Base-by-base conservation (phyloP, 225 moss, liverwort and hornwort species). In the Thuidium tamariscinum region DNA sequence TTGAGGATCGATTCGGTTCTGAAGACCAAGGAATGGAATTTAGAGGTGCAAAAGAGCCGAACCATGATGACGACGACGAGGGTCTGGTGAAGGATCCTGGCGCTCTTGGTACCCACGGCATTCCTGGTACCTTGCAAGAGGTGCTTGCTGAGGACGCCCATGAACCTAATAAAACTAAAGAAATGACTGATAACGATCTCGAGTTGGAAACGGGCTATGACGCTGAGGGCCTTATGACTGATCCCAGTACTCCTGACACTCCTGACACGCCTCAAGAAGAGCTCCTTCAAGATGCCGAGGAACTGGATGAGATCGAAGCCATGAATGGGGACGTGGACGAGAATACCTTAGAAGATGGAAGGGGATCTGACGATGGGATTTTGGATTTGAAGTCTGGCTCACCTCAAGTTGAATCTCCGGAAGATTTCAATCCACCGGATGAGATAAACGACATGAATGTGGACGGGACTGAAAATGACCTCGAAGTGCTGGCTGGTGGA, bases 231-330 rank as follows among this genome's bases (percentile, higher is more conserved):
- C 80, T 80, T 25, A 65, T 49, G 86, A 57, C 79, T 21, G 82
- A 87, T 63, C 89, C 84, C 73, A 44, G 71, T 64, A 89, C 72
- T 54, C 88, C 84, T 84, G 63, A 81, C 60, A 83, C 79, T 79
- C 84, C 79, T 79, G 63, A 52, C 70, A 79, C 77, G 59, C 83
- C 86, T 80, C 46, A 82, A 89, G 89, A 89, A 57, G 77, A 87
- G 42, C 13, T 77, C 16, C 77, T 51, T 10, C 81, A 71, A 59
- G 87, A 84, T 82, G 85, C 37, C 9, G 26, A 85, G 42, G 89
- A 84, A 48, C 48, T 83, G 56, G 82, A 63, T 56, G 88, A 74
- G 57, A 88, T 48, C 83, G 74, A 74, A 59, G 79, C 60, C 57
- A 54, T 75, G 69, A 87, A 83, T 73, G 32, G 74, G 79, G 69